Evolutionary conservation across 768 basidiomycete species (phyloP), one percentile per base, ranked within the genome.

Genomic region (Rhodotorula sphaerocarpa): DNA sequence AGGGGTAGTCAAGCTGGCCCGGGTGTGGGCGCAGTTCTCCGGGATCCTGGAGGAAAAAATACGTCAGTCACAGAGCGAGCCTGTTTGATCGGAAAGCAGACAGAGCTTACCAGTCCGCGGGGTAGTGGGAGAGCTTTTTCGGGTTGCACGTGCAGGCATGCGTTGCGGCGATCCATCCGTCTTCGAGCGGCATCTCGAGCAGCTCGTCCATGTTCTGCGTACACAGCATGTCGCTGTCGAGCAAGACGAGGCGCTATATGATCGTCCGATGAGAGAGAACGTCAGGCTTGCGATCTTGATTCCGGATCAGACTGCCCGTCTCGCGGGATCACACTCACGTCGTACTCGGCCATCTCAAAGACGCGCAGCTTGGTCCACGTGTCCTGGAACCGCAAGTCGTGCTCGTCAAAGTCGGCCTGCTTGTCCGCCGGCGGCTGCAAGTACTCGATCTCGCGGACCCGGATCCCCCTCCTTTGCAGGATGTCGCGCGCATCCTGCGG

Each of bases 91-190:
- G n/a, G 30, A 18, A 16, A 53, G 44, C 23, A 5, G 44, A 9
- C 33, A 41, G 52, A 18, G 30, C 69, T 73, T 55, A 80, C 95
- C 93, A 99, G 73, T 95, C 90, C 6, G 75, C 70, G 12, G 93
- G 93, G 76, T 99, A 99, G 74, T 92, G 88, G 4, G 79, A 64
- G 25, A 93, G 74, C 72, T 83, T 85, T 43, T 84, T 82, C 11
- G 92, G 93, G 75, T 99, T 99, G 78, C 93, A 99, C 6, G 90
- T 84, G 72, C 93, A 99, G 20, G 84, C 91, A 68, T 93, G 92
- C 0, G 79, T 81, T 1, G 90, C 91, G 9, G 89, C 91, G 60
- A 96, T 91, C 75, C 85, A 83, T 65, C 84, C 87, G 25, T 64
- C 18, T 61, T 79, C 80, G 7, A 93, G 76, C 34, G 77, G 72